Evolutionary conservation across 73 alveolate species (phyloP), one percentile per base, ranked within the genome.

Genomic region (Paramecium primaurelia): DNA sequence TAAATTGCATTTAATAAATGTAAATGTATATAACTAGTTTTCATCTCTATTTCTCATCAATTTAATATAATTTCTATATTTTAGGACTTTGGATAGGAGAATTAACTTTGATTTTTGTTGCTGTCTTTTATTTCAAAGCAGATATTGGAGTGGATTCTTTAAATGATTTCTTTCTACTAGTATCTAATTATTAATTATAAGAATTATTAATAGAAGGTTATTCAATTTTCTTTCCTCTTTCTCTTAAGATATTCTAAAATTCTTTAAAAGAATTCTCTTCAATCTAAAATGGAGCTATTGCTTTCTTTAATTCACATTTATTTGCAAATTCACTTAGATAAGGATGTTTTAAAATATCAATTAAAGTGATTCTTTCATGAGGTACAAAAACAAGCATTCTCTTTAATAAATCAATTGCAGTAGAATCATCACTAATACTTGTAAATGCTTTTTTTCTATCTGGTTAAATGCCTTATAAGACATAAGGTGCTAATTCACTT

Each of bases 321-420:
- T 25, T 45, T 4, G 47, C 47, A 47, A 80, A n/a, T 10, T 40
- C 47, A 11, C 32, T 25, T 5, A 80, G 30, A 80, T 32, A 80
- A 10, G 71, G 71, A 80, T 80, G 91, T 18, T 80, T 80, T n/a
- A 80, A 14, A 8, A 80, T 45, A 16, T 80, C 91, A 18, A 26
- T 9, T 45, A 80, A 7, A 11, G 91, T 49, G 38, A 80, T 80
- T 45, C 91, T 42, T 45, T 42, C 47, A 8, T 14, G 28, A 20
- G 91, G 91, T 32, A 25, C 71, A 45, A 80, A 80, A 44, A 58
- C 38, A 2, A 80, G 30, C 75, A 49, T 80, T 80, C 47, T 80
- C 26, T 49, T 80, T 49, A 80, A 80, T 47, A 80, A 80, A 80
- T 80, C 91, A 32, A 45, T 22, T 0, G 91, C 91, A 80, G 25